phyloP scores from a whole-genome alignment of 2,329 filamentous ascomycete genomes.

The Botryosphaeria dothidea region DNA sequence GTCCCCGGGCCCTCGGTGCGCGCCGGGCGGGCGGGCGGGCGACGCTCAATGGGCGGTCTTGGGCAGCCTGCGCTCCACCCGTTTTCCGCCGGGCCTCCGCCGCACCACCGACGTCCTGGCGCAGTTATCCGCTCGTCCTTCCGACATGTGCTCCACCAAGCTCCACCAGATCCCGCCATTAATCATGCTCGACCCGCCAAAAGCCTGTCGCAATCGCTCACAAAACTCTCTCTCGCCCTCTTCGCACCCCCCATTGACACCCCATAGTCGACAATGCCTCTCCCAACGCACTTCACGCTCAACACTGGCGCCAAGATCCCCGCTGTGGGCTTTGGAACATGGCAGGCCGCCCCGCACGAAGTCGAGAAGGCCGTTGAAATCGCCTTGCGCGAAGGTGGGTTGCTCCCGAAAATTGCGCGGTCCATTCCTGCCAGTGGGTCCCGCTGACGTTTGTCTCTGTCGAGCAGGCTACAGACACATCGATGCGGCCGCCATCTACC shows the following conservation, averaged over 20 bases:
- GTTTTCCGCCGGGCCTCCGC: conserved; percentile 12
- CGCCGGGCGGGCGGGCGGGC: not conserved
- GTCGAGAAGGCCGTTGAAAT: conserved; percentile 26
- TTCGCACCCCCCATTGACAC: not conserved
- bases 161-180: not conserved
- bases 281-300: conserved; percentile 13
- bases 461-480: conserved; percentile 36
- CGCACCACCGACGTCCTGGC: too few species aligned
- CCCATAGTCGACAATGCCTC: not conserved
- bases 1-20: not conserved
- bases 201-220: not conserved
- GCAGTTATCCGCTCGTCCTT: conserved; percentile 11
- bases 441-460: conserved; percentile 22
- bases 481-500: conserved; percentile 29
- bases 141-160: conserved; percentile 2
- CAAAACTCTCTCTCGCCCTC: not conserved
- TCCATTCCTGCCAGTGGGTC: not conserved
- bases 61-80: not conserved
- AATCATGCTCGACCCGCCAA: not conserved
- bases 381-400: conserved; percentile 9
- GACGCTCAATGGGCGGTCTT: not conserved
- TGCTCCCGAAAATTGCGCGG: not conserved
- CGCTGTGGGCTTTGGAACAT: conserved; percentile 34
- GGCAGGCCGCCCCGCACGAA: conserved; percentile 32
- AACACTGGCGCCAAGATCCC: conserved; percentile 17